A percentile compares a stretch with the other conserved stretches of the same genome.
phyloP scores from a whole-genome alignment of 768 basidiomycete genomes.

The Brasilioporus rufonigricans region DNA sequence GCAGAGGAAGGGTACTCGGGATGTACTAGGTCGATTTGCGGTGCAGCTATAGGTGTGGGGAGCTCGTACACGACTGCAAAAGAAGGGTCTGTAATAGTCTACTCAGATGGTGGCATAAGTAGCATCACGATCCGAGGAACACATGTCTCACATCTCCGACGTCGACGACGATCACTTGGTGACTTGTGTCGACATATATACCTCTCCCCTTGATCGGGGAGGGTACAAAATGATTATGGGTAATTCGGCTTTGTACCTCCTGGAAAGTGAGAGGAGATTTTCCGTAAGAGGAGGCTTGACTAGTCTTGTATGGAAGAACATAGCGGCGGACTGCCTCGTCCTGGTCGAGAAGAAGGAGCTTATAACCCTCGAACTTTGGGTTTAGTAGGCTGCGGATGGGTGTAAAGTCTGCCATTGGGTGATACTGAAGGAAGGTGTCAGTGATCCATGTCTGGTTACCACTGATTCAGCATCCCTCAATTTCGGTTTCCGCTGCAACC shows the following conservation, averaged over 20 bases:
- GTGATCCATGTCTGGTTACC: not conserved
- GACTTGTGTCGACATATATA: constrained; percentile 66
- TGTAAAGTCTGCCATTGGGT: constrained; percentile 38
- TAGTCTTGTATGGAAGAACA: constrained; percentile 44
- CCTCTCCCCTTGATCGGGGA: constrained; percentile 45
- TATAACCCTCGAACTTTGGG: constrained; percentile 85
- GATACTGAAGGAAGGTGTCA: constrained; percentile 1
- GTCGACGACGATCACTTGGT: constrained; percentile 58
- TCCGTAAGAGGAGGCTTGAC: constrained; percentile 55
- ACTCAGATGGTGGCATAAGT: constrained; percentile 30
- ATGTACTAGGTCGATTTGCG: constrained; percentile 41
- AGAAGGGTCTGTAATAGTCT: constrained; percentile 50
- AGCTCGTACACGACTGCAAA: constrained; percentile 61
- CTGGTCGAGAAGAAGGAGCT: constrained; percentile 59
- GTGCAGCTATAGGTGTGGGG: constrained; percentile 48
- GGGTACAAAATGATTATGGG: constrained; percentile 75
- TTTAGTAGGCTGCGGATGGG: constrained; percentile 60
- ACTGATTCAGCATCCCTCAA: too few relatives aligned
- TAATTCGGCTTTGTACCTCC: constrained; percentile 81
- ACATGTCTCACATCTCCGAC: constrained; percentile 52
- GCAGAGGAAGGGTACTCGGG: constrained; percentile 74
- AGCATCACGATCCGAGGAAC: not conserved
- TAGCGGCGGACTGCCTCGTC: constrained; percentile 54
- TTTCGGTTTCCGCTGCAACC: too few relatives aligned
- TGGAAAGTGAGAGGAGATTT: constrained; percentile 66